Percentiles rank a stretch among this genome's conserved stretches.
phyloP scores from a whole-genome alignment of 345 rosid genomes.

The Syzygium aromaticum region DNA sequence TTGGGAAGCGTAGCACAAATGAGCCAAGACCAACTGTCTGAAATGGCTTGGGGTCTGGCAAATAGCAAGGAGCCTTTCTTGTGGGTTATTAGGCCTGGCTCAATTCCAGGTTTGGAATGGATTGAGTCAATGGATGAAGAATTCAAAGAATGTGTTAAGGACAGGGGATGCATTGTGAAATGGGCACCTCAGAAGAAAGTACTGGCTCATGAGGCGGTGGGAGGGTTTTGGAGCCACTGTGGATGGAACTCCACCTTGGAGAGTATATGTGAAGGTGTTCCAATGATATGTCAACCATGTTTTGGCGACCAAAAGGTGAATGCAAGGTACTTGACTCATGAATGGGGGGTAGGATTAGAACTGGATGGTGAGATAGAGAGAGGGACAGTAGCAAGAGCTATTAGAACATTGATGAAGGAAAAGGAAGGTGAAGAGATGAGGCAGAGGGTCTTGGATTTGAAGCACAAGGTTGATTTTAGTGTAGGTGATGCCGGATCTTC shows the following conservation, averaged over 20 bases:
- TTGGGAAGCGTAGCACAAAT: constrained; percentile 8
- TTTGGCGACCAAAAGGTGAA: constrained; percentile 30
- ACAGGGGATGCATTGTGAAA: constrained; percentile 26
- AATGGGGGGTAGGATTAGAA: constrained; percentile 29
- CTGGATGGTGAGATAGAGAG: constrained; percentile 16
- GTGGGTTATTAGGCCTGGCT: constrained; percentile 11
- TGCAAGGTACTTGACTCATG: constrained; percentile 28
- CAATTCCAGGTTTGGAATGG: not conserved
- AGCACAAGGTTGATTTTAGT: constrained; percentile 9
- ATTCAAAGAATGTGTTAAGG: constrained; percentile 8
- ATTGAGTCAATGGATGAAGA: not conserved
- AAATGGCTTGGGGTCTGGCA: constrained; percentile 16
- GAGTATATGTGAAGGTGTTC: constrained; percentile 31
- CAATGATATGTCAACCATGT: constrained; percentile 29
- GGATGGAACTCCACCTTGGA: constrained; percentile 53
- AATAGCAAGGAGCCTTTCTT: constrained; percentile 15
- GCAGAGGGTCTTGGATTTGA: constrained; percentile 9
- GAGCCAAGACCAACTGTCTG: not conserved
- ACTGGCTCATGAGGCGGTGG: constrained; percentile 22
- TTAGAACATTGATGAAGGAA: constrained; percentile 19
- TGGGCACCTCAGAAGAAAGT: constrained; percentile 44
- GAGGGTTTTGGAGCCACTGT: constrained; percentile 38
- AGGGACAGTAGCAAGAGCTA: constrained; percentile 11
- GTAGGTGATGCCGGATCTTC: constrained; percentile 16
- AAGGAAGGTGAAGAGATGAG: constrained; percentile 35